A percentile compares a stretch with the other conserved stretches of the same genome.
These are phyloP conservation scores for Plasmodium relictum DNA, from an alignment of 169 alveolate species.

Conservation along the genomic window DNA sequence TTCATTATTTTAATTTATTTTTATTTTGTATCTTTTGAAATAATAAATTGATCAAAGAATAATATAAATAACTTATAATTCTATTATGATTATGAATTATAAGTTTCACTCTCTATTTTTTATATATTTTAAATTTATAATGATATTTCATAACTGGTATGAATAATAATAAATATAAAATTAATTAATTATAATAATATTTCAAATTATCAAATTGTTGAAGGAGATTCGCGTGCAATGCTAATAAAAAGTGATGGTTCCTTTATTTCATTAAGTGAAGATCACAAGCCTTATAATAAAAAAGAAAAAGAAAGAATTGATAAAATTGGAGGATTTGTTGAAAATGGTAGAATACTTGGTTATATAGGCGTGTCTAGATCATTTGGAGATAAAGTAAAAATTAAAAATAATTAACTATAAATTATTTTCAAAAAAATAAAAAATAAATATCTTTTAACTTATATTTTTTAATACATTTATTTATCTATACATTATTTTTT, in stretches of 20 bases:
- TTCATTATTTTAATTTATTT: not conserved
- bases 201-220: too few species aligned
- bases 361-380: conserved; percentile 75
- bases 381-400: conserved; percentile 61
- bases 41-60: not conserved
- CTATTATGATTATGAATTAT: not conserved
- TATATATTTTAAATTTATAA: not conserved
- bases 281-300: conserved; percentile 67
- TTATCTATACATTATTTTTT: not conserved
- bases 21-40: not conserved
- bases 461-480: not conserved
- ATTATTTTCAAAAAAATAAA: conserved; percentile 10
- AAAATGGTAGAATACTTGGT: conserved; percentile 73
- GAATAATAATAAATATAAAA: not conserved
- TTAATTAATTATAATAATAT: too few species aligned
- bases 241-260: conserved; percentile 71
- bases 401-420: not conserved
- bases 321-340: conserved; percentile 71
- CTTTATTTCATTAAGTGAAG: conserved; percentile 69
- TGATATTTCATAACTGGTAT: not conserved
- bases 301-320: conserved; percentile 68
- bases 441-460: not conserved
- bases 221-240: conserved; percentile 75
- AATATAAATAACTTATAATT: not conserved
- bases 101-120: not conserved